Percentiles rank a stretch among this genome's conserved stretches.
These are phyloP conservation scores for Urostyla sp. DNA, from an alignment of 73 alveolate genomes.

Conservation along the genomic window DNA sequence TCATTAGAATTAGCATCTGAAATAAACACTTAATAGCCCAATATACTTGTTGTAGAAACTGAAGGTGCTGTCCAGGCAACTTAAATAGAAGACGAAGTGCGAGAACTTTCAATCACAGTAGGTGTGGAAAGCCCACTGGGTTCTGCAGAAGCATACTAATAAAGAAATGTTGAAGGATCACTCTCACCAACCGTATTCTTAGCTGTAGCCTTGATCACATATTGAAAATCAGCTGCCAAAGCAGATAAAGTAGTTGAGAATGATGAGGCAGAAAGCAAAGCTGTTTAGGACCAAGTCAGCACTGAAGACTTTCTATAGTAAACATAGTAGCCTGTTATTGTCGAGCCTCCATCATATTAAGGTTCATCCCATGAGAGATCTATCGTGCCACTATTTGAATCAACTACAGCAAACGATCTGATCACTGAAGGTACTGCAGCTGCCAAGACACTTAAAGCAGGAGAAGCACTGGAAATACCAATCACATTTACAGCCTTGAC, in stretches of 20 bases:
- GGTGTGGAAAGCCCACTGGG: conserved; percentile 59
- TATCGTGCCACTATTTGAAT: conserved; percentile 53
- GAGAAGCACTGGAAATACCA: conserved; percentile 47
- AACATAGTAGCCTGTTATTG: conserved; percentile 45
- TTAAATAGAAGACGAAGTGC: conserved; percentile 60
- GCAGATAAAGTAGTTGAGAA: background rate
- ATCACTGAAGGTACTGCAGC: conserved; percentile 66
- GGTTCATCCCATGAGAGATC: conserved; percentile 56
- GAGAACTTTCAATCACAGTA: conserved; percentile 30
- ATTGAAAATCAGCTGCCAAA: conserved; percentile 58
- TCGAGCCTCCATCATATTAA: conserved; percentile 56
- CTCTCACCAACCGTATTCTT: conserved; percentile 65
- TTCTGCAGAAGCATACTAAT: conserved; percentile 58
- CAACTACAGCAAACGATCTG: background rate
- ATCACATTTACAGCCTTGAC: conserved; percentile 63
- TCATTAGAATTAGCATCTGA: conserved; percentile 33
- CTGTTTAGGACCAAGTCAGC: background rate
- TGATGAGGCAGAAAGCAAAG: background rate
- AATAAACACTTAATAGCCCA: conserved; percentile 53
- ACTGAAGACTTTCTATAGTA: conserved; percentile 23
- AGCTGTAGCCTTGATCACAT: conserved; percentile 63
- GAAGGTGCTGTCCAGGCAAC: conserved; percentile 65
- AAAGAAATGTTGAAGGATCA: conserved; percentile 19
- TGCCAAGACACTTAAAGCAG: conserved; percentile 34
- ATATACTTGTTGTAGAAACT: conserved; percentile 43